These are phyloP conservation scores for Nakazawaea ishiwadae DNA, from an alignment of 805 yeast species.

Conservation along the genomic window DNA sequence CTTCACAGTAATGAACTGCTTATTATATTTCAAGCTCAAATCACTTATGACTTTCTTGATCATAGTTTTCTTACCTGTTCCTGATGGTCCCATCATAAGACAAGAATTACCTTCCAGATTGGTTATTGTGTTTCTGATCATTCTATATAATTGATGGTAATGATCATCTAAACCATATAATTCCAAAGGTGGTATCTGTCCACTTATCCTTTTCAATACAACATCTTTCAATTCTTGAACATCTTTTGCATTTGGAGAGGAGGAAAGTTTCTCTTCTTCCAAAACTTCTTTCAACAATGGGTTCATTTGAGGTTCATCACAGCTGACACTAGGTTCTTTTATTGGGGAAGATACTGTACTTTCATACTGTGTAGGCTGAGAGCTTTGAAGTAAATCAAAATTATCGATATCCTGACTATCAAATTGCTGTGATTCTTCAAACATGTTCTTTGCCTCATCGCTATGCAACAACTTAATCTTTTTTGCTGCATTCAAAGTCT, in stretches of 20 bases:
- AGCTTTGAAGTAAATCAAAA: neutral
- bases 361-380: neutral
- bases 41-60: conserved; percentile 51
- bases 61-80: conserved; percentile 68
- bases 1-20: conserved; percentile 56
- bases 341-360: neutral
- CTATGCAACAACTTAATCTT: conserved; percentile 3
- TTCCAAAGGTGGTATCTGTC: neutral
- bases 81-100: conserved; percentile 74
- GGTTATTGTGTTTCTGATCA: conserved; percentile 60
- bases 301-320: neutral
- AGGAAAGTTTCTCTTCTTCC: neutral
- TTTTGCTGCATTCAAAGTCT: neutral
- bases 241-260: neutral
- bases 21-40: conserved; percentile 34
- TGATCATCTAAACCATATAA: conserved; percentile 34
- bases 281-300: neutral
- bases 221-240: conserved; percentile 1
- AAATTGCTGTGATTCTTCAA: conserved; percentile 3
- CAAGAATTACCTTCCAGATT: conserved; percentile 79
- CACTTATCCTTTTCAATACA: conserved; percentile 1
- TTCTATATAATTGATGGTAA: conserved; percentile 45
- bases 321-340: neutral
- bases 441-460: conserved; percentile 1
- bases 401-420: neutral